Conservation (phyloP, 2,329 filamentous ascomycete species). For the Sarocladium oryzae region DNA sequence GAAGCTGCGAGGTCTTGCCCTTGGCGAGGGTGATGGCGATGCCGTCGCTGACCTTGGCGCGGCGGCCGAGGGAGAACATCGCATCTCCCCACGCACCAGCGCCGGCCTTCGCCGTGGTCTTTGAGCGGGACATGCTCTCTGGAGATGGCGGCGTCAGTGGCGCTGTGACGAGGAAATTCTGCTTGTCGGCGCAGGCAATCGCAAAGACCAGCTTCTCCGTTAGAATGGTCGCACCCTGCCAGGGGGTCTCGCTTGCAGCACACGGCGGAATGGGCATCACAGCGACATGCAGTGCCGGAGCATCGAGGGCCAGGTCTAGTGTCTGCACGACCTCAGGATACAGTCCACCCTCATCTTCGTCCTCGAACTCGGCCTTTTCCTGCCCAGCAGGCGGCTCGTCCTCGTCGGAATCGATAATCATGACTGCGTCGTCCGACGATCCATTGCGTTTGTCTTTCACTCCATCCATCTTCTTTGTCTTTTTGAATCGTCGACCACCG, state of each 20-base stretch:
- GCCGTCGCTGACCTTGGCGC: slow-evolving; percentile 45
- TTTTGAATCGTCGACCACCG: slow-evolving; percentile 54
- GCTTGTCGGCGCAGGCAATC: slow-evolving; percentile 51
- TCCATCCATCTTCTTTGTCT: slow-evolving; percentile 29
- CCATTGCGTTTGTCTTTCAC: slow-evolving; percentile 45
- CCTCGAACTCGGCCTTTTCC: slow-evolving; percentile 53
- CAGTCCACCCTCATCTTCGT: slow-evolving; percentile 39
- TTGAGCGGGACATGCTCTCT: slow-evolving; percentile 51
- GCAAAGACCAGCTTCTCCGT: slow-evolving; percentile 55
- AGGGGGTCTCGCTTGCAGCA: slow-evolving; percentile 39
- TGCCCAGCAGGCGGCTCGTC: slow-evolving; percentile 37
- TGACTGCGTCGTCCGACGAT: slow-evolving; percentile 44
- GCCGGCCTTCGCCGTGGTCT: slow-evolving; percentile 46
- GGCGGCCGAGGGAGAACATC: slow-evolving; percentile 46
- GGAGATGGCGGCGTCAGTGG: slow-evolving; percentile 57
- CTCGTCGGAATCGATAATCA: slow-evolving; percentile 59
- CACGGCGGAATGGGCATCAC: slow-evolving; percentile 46
- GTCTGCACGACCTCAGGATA: slow-evolving; percentile 53
- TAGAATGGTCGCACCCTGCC: slow-evolving; percentile 41
- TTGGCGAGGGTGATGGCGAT: slow-evolving; percentile 29
- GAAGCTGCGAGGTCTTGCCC: slow-evolving; percentile 14
- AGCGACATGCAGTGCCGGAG: slow-evolving; percentile 48
- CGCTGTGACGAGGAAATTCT: slow-evolving; percentile 51
- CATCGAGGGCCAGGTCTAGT: slow-evolving; percentile 53
- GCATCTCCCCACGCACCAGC: slow-evolving; percentile 59